phyloP scores from a whole-genome alignment of 2,329 filamentous ascomycete species.

The Diaporthe vaccinii region DNA sequence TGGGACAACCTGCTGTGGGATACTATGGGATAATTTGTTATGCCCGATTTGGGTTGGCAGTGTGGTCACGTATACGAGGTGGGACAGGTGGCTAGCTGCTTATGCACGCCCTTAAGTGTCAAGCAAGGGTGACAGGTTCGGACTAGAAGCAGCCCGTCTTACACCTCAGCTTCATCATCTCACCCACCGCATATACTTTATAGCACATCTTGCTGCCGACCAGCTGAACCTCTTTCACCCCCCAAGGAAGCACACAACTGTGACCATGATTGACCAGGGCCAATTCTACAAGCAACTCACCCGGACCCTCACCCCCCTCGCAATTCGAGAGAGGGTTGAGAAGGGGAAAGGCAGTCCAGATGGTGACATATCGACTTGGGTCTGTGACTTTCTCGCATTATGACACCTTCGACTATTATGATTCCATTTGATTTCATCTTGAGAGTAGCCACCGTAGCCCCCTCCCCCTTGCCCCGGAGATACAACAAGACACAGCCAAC shows the following conservation, averaged over 20 bases:
- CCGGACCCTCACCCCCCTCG: conserved; percentile 22
- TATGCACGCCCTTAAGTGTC: not conserved
- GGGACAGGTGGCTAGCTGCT: not conserved
- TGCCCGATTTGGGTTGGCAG: not conserved
- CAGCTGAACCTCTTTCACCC: too few relatives aligned
- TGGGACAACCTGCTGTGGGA: too few relatives aligned
- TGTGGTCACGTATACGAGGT: not conserved
- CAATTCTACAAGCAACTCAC: conserved; percentile 23
- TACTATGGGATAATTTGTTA: too few relatives aligned
- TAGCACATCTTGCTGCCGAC: not conserved
- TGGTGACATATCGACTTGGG: conserved; percentile 25
- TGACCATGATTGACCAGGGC: conserved; percentile 29
- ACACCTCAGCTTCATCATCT: not conserved
- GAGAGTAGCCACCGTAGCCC: too few relatives aligned
- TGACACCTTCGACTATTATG: too few relatives aligned
- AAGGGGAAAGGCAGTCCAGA: not conserved
- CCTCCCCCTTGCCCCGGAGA: too few relatives aligned
- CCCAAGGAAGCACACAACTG: not conserved
- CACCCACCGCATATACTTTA: not conserved
- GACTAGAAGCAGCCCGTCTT: conserved; percentile 8
- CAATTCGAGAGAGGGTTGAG: not conserved
- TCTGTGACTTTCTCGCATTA: not conserved
- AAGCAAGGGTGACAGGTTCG: not conserved
- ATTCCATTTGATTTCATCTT: too few relatives aligned
- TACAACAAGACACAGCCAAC: too few relatives aligned